Conservation (phyloP, 1,284 basidiomycete genomes). For the Uromyces viciae-fabae region DNA sequence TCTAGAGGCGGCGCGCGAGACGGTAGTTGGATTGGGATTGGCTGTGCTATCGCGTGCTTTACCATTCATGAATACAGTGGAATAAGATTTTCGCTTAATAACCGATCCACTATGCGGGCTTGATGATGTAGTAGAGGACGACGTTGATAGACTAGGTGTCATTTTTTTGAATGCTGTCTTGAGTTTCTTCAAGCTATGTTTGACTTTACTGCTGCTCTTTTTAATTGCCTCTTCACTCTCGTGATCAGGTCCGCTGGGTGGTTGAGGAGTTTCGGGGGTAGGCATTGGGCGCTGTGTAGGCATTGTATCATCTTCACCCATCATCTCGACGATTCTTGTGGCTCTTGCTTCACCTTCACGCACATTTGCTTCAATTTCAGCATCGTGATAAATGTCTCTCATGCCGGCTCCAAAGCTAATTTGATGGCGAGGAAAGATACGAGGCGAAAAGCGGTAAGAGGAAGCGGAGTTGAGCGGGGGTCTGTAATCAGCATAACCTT, state of each 20-base stretch:
- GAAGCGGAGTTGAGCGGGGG: slow-evolving; percentile 15
- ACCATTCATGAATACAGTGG: slow-evolving; percentile 1
- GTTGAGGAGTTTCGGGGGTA: background rate
- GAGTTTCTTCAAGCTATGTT: slow-evolving; percentile 41
- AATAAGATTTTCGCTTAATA: slow-evolving; percentile 23
- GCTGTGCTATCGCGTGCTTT: background rate
- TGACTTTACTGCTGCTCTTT: slow-evolving; percentile 24
- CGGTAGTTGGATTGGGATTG: slow-evolving; percentile 3
- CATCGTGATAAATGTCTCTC: slow-evolving; percentile 40
- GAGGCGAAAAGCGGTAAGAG: slow-evolving; percentile 40
- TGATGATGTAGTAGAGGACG: slow-evolving; percentile 3
- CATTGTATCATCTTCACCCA: slow-evolving; percentile 37
- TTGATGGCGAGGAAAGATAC: slow-evolving; percentile 43
- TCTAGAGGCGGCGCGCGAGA: slow-evolving; percentile 34
- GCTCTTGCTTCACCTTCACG: slow-evolving; percentile 40
- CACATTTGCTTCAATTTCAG: slow-evolving; percentile 39
- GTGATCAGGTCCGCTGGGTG: background rate
- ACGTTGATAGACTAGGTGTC: slow-evolving; percentile 16
- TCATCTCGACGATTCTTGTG: slow-evolving; percentile 31
- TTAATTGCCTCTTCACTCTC: slow-evolving; percentile 12
- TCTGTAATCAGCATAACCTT: background rate
- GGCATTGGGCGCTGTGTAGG: background rate
- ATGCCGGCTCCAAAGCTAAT: slow-evolving; percentile 44
- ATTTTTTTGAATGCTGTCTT: slow-evolving; percentile 44
- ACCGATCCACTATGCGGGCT: background rate